phyloP scores from a whole-genome alignment of 345 rosid species.

The Aquilaria sinensis region DNA sequence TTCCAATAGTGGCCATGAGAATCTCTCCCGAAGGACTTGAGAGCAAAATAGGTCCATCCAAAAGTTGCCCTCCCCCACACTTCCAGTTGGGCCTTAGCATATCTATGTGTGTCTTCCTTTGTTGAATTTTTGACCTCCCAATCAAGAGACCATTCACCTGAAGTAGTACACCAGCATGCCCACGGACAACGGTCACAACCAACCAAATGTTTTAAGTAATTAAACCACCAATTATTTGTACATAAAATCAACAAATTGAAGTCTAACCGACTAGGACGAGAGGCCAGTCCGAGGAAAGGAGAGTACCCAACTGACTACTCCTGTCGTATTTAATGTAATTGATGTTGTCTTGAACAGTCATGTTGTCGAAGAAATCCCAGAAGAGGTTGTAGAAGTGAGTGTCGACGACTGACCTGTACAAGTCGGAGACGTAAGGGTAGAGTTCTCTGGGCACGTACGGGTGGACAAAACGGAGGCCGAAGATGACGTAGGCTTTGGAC shows the following conservation, averaged over 20 bases:
- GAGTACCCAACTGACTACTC: constrained; percentile 19
- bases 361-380: constrained; percentile 12
- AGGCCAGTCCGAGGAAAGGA: constrained; percentile 28
- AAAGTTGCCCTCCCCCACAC: constrained; percentile 43
- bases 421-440: constrained; percentile 32
- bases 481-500: constrained; percentile 35
- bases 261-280: constrained; percentile 37
- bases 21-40: constrained; percentile 11
- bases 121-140: constrained; percentile 38
- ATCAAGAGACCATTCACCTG: constrained; percentile 61
- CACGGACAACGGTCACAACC: too few relatives aligned
- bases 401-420: constrained; percentile 32
- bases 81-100: constrained; percentile 36
- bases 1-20: too few relatives aligned
- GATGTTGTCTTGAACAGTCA: constrained; percentile 43
- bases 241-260: too few relatives aligned
- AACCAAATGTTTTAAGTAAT: too few relatives aligned
- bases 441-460: constrained; percentile 31
- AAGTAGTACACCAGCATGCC: not conserved
- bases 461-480: constrained; percentile 32
- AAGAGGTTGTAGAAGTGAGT: constrained; percentile 50
- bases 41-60: constrained; percentile 61
- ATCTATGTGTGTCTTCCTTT: constrained; percentile 37
- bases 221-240: too few relatives aligned
- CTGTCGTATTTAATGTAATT: constrained; percentile 33